These are phyloP conservation scores for Amaranthus cruentus DNA, from an alignment of 148 eudicot genomes.

Conservation along the genomic window DNA sequence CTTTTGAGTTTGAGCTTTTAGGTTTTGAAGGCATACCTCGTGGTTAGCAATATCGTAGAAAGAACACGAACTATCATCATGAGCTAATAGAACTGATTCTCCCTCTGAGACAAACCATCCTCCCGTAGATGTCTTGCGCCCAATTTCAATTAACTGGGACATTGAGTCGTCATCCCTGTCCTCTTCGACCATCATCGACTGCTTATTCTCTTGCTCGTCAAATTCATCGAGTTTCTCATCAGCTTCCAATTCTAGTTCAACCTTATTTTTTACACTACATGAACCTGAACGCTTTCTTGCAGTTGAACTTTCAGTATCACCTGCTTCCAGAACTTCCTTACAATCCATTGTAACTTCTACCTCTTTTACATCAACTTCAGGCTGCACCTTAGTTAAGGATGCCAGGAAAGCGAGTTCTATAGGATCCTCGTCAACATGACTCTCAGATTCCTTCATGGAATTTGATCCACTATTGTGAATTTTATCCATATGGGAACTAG, in stretches of 20 bases:
- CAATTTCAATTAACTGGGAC: slow-evolving; percentile 54
- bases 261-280: slow-evolving; percentile 21
- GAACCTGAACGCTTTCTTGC: slow-evolving; percentile 25
- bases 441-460: slow-evolving; percentile 23
- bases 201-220: slow-evolving; percentile 59
- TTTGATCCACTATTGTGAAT: slow-evolving; percentile 16
- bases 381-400: slow-evolving; percentile 39
- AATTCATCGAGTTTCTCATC: slow-evolving; percentile 63
- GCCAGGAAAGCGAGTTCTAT: slow-evolving; percentile 52
- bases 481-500: slow-evolving; percentile 13
- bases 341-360: slow-evolving; percentile 12
- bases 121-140: slow-evolving; percentile 62
- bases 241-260: slow-evolving; percentile 44
- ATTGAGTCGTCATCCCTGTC: slow-evolving; percentile 45
- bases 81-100: slow-evolving; percentile 88
- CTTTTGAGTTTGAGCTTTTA: neutral
- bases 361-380: slow-evolving; percentile 20
- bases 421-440: slow-evolving; percentile 33
- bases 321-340: slow-evolving; percentile 44
- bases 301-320: slow-evolving; percentile 32
- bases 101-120: slow-evolving; percentile 97
- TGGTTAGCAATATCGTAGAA: slow-evolving; percentile 68
- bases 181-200: slow-evolving; percentile 40
- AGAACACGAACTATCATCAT: slow-evolving; percentile 77
- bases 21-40: slow-evolving; percentile 45